Conservation (phyloP, 306 rosid species). For the Quercus engelmannii region DNA sequence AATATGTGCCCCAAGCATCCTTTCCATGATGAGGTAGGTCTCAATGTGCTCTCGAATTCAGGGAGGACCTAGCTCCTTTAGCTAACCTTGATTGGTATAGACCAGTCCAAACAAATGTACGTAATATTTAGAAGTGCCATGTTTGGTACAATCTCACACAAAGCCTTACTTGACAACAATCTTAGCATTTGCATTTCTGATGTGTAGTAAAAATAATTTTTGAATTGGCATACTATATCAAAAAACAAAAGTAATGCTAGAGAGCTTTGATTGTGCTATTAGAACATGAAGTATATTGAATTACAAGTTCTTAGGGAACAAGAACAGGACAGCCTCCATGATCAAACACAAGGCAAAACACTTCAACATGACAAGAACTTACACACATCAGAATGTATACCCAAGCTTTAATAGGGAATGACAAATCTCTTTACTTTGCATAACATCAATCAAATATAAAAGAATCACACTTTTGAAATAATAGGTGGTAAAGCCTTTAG, state of each 20-base stretch:
- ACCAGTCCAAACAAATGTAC: too few species aligned
- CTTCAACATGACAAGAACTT: neutral
- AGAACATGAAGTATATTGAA: neutral
- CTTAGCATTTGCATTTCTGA: neutral
- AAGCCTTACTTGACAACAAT: neutral
- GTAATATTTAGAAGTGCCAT: too few species aligned
- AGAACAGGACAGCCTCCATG: too few species aligned
- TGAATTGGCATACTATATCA: neutral
- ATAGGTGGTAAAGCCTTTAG: too few species aligned
- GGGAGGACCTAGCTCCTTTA: too few species aligned
- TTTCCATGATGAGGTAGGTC: too few species aligned
- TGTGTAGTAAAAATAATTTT: neutral
- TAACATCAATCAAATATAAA: too few species aligned
- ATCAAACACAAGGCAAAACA: neutral
- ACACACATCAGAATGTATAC: neutral
- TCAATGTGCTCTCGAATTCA: too few species aligned
- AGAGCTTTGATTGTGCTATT: neutral
- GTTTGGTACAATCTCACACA: neutral
- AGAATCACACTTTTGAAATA: too few species aligned
- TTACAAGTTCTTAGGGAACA: neutral
- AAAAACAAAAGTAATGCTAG: neutral
- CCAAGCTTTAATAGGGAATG: neutral
- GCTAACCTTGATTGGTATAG: too few species aligned
- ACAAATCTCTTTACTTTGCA: neutral
- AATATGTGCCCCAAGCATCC: too few species aligned